Percentiles rank a stretch among this genome's conserved stretches.
Evolutionary conservation across 495 filamentous ascomycete genomes (phyloP).

Genomic region (Talaromyces stipitatus): DNA sequence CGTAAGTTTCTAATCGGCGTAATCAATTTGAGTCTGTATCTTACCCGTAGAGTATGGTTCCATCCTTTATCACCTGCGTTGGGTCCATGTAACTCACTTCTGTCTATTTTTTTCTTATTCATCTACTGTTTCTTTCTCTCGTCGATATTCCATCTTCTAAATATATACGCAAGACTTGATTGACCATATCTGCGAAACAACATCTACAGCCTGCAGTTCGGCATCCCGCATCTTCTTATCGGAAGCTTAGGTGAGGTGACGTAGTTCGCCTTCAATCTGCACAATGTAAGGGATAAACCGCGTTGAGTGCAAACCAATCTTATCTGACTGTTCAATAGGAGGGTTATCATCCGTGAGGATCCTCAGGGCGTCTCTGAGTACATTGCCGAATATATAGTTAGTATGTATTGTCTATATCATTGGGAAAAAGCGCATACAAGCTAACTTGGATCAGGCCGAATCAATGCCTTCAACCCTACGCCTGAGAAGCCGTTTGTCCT

Average conservation of each 20-base stretch:
- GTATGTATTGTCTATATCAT: constrained; percentile 28
- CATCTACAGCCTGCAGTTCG: neutral
- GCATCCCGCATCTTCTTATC: neutral
- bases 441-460: constrained; percentile 34
- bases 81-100: constrained; percentile 2
- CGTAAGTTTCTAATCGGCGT: neutral
- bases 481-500: constrained; percentile 69
- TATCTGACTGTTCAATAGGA: constrained; percentile 42
- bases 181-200: neutral
- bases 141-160: neutral
- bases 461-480: constrained; percentile 65
- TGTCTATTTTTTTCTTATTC: neutral
- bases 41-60: neutral
- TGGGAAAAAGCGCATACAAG: constrained; percentile 1
- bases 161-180: neutral
- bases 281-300: constrained; percentile 2
- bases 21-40: neutral
- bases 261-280: constrained; percentile 1
- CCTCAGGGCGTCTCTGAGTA: constrained; percentile 58
- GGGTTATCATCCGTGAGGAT: constrained; percentile 76
- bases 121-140: neutral
- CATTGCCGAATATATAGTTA: constrained; percentile 77
- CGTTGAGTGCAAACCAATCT: constrained; percentile 12
- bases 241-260: constrained; percentile 1
- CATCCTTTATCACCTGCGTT: neutral